Evolutionary conservation across 768 basidiomycete species (phyloP).

Genomic region (Pleurotus djamor): DNA sequence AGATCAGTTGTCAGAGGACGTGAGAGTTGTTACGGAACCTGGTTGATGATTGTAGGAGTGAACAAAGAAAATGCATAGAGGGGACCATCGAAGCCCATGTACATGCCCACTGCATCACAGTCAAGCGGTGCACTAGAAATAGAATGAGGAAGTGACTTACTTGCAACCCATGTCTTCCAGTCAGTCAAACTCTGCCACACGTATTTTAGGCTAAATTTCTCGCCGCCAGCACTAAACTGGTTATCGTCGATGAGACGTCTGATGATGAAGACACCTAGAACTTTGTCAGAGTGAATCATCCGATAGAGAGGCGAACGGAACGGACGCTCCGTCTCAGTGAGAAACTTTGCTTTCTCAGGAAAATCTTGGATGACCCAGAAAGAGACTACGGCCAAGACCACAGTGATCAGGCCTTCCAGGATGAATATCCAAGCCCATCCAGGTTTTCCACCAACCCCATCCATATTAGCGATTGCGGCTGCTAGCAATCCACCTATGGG

Average conservation of each 20-base stretch:
- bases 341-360: conserved; percentile 71
- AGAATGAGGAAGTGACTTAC: conserved; percentile 31
- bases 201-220: conserved; percentile 50
- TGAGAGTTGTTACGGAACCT: conserved; percentile 33
- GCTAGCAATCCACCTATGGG: conserved; percentile 60
- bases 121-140: not conserved
- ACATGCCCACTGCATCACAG: conserved; percentile 53
- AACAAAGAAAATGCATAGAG: conserved; percentile 53
- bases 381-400: conserved; percentile 54
- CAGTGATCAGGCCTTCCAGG: conserved; percentile 54
- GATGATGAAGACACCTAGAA: conserved; percentile 57
- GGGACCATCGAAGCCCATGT: conserved; percentile 68
- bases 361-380: conserved; percentile 81
- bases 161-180: conserved; percentile 74
- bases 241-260: conserved; percentile 63
- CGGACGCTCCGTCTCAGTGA: conserved; percentile 60
- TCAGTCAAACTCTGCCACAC: conserved; percentile 61
- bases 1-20: not conserved
- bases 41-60: conserved; percentile 51
- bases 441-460: conserved; percentile 60
- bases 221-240: conserved; percentile 64
- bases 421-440: conserved; percentile 53
- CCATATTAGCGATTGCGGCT: conserved; percentile 67
- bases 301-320: not conserved
- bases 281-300: not conserved